phyloP scores from a whole-genome alignment of 495 filamentous ascomycete species.

The Aspergillus campestris region DNA sequence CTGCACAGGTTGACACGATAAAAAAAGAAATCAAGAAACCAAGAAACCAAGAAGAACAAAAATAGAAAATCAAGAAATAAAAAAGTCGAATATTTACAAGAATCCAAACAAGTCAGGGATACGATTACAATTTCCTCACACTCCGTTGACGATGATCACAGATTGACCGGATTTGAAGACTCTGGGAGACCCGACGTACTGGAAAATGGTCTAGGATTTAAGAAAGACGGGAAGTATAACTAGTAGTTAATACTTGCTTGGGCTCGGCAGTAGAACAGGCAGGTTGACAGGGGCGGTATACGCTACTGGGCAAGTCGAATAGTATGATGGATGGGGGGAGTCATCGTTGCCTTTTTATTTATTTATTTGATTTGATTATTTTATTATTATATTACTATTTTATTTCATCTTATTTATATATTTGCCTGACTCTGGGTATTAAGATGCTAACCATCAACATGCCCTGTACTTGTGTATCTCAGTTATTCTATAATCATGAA shows the following conservation, averaged over 20 bases:
- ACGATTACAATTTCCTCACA: no score
- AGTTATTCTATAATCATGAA: no score
- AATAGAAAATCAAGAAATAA: neutral
- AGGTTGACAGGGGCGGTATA: slow-evolving; percentile 5
- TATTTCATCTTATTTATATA: neutral
- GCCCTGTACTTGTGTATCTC: neutral
- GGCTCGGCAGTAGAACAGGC: neutral
- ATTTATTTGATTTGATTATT: slow-evolving; percentile 7
- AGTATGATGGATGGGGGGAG: slow-evolving; percentile 5
- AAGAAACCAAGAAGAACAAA: neutral
- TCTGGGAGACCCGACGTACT: no score
- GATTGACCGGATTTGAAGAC: no score
- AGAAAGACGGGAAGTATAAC: no score
- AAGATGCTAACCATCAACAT: no score
- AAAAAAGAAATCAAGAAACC: neutral
- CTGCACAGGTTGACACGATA: neutral
- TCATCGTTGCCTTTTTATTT: slow-evolving; percentile 8
- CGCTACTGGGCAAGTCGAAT: slow-evolving; percentile 6
- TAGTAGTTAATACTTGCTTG: no score
- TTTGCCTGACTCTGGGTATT: neutral
- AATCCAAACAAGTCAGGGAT: neutral
- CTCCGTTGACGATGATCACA: no score
- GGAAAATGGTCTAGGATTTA: neutral
- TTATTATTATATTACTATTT: neutral
- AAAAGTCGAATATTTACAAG: neutral